Conservation (phyloP, 108 stramenopile genomes). For the Mayamaea pseudoterrestris region DNA sequence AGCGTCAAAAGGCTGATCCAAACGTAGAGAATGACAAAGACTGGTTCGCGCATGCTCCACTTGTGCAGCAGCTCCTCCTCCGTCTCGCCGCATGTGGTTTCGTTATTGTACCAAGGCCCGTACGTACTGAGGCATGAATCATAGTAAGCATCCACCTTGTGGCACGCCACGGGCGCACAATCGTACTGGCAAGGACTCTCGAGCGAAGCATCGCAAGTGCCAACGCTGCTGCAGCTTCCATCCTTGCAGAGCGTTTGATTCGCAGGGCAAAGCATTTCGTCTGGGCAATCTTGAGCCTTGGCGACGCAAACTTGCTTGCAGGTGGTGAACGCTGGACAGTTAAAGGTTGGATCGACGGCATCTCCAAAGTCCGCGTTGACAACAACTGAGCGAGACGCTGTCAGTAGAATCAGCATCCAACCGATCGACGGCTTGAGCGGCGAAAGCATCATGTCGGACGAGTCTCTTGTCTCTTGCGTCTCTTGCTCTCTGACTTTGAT, state of each 20-base stretch:
- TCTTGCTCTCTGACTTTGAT: no score
- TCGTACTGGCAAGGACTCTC: not conserved
- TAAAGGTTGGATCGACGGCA: no score
- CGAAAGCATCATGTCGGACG: no score
- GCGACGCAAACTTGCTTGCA: constrained; percentile 39
- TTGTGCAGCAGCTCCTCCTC: constrained; percentile 21
- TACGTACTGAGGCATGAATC: constrained; percentile 6
- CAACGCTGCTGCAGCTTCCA: constrained; percentile 27
- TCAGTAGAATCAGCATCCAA: no score
- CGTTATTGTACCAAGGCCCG: constrained; percentile 1
- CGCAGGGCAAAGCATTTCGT: constrained; percentile 10
- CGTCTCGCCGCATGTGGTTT: constrained; percentile 16
- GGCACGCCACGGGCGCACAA: not conserved
- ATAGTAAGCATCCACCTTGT: not conserved
- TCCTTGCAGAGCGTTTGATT: constrained; percentile 25
- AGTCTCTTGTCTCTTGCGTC: no score
- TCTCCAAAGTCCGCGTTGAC: no score
- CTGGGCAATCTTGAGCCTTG: constrained; percentile 24
- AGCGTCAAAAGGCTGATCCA: constrained; percentile 41
- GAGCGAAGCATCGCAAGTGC: constrained; percentile 1
- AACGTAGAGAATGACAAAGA: constrained; percentile 9
- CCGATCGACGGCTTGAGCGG: no score
- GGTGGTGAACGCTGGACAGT: constrained; percentile 36
- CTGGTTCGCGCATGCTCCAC: constrained; percentile 20
- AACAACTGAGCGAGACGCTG: no score